Evolutionary conservation across 2,329 filamentous ascomycete species (phyloP).

Genomic region (Coccinonectria pachysandricola): DNA sequence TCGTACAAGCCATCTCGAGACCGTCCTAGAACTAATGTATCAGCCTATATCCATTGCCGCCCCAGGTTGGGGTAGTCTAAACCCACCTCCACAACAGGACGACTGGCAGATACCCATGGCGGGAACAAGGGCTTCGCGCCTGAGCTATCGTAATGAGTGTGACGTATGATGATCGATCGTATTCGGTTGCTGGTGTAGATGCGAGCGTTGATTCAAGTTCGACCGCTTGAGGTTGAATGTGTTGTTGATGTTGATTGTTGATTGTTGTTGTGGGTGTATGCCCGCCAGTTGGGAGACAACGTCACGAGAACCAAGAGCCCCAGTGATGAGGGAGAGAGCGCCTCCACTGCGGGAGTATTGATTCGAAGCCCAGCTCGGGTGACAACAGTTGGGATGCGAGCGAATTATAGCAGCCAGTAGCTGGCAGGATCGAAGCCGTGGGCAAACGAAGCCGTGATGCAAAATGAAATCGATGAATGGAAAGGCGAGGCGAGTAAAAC

Average conservation of each 20-base stretch:
- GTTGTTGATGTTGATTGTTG: slow-evolving; percentile 6
- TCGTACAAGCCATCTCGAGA: slow-evolving; percentile 76
- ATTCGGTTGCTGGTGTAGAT: slow-evolving; percentile 5
- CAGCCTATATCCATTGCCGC: too few relatives aligned
- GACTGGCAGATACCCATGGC: slow-evolving; percentile 54
- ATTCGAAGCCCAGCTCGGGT: slow-evolving; percentile 1
- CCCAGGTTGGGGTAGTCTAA: not conserved
- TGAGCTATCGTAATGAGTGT: slow-evolving; percentile 5
- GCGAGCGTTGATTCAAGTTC: not conserved
- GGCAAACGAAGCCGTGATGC: slow-evolving; percentile 2
- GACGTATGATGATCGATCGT: slow-evolving; percentile 4
- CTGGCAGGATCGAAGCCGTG: slow-evolving; percentile 3
- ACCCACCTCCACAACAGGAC: slow-evolving; percentile 43
- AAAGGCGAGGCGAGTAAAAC: not conserved
- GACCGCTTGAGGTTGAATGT: too few relatives aligned
- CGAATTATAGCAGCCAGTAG: too few relatives aligned
- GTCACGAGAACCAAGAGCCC: slow-evolving; percentile 14
- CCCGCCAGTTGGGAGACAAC: slow-evolving; percentile 13
- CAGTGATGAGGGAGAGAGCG: slow-evolving; percentile 1
- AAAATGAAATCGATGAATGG: slow-evolving; percentile 2
- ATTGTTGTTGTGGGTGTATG: slow-evolving; percentile 9
- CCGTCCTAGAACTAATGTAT: slow-evolving; percentile 58
- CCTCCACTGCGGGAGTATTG: too few relatives aligned
- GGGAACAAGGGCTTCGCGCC: slow-evolving; percentile 11
- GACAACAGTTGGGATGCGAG: too few relatives aligned